These are phyloP conservation scores for Ogataea parapolymorpha DNA, from an alignment of 805 yeast genomes.

Conservation along the genomic window DNA sequence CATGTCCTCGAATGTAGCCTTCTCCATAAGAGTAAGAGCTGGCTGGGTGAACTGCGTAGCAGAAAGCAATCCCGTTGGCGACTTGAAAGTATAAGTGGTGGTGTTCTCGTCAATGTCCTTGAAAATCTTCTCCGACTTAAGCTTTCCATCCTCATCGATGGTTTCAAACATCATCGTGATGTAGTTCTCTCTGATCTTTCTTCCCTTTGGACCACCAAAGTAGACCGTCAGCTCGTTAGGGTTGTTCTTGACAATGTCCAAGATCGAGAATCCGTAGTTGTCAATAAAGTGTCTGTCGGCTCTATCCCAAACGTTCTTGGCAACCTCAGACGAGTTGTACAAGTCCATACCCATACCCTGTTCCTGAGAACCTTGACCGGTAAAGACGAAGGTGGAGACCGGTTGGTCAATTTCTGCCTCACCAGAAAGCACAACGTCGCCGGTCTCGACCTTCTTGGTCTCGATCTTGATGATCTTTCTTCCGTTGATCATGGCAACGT, in stretches of 20 bases:
- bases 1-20: slow-evolving; percentile 97
- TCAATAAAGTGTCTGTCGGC: slow-evolving; percentile 91
- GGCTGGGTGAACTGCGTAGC: slow-evolving; percentile 99
- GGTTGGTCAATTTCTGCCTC: slow-evolving; percentile 99
- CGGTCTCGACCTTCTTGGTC: slow-evolving; percentile 79
- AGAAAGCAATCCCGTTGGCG: slow-evolving; percentile 92
- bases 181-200: slow-evolving; percentile 90
- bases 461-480: slow-evolving; percentile 94
- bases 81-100: slow-evolving; percentile 80
- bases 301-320: slow-evolving; percentile 94
- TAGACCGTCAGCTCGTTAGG: slow-evolving; percentile 94
- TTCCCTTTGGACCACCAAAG: slow-evolving; percentile 97
- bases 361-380: slow-evolving; percentile 99
- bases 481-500: slow-evolving; percentile 98
- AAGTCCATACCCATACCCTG: slow-evolving; percentile 99
- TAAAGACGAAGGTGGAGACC: slow-evolving; percentile 90
- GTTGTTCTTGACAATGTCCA: slow-evolving; percentile 92
- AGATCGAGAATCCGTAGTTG: slow-evolving; percentile 95
- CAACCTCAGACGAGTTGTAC: slow-evolving; percentile 86
- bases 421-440: slow-evolving; percentile 75
- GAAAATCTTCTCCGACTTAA: slow-evolving; percentile 91
- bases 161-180: slow-evolving; percentile 97
- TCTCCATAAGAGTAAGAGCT: slow-evolving; percentile 98
- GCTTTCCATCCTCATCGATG: slow-evolving; percentile 75
- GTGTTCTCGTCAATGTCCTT: slow-evolving; percentile 82